Conservation (phyloP, 2,329 filamentous ascomycete genomes). For the Aureobasidium namibiae region DNA sequence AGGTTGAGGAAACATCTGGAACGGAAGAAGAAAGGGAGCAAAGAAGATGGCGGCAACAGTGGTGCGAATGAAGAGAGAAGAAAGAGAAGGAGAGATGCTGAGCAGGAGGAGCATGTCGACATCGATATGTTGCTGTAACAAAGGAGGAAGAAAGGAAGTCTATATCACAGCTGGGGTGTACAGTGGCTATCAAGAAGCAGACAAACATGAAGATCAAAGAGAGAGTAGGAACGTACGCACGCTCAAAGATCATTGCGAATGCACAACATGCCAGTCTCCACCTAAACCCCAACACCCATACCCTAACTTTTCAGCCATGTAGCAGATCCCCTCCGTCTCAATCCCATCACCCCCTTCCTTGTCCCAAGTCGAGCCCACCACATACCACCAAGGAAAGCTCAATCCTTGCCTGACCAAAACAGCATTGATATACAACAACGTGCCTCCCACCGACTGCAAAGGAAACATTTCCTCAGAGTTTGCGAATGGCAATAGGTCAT, state of each 20-base stretch:
- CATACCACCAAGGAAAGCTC: slow-evolving; percentile 27
- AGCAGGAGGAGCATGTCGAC: background rate
- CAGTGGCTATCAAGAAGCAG: background rate
- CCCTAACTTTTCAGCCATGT: slow-evolving; percentile 12
- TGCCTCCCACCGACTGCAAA: slow-evolving; percentile 31
- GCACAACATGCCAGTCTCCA: background rate
- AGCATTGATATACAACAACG: slow-evolving; percentile 29
- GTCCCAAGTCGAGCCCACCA: slow-evolving; percentile 30
- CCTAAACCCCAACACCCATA: background rate
- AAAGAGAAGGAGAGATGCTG: background rate
- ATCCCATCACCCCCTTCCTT: slow-evolving; percentile 28
- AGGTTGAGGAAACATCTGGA: background rate
- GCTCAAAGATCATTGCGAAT: background rate
- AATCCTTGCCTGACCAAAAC: slow-evolving; percentile 27
- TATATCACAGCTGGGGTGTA: background rate
- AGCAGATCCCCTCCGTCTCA: slow-evolving; percentile 32
- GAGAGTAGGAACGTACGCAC: background rate
- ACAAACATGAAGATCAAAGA: too few relatives aligned
- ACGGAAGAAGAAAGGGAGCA: background rate
- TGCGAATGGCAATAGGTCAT: slow-evolving; percentile 20
- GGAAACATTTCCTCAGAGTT: slow-evolving; percentile 25
- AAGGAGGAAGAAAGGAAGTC: background rate
- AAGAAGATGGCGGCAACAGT: background rate
- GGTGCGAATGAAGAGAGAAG: background rate
- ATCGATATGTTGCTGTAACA: background rate